Base-by-base conservation (phyloP, 1,284 basidiomycete genomes). In the Pyrrhoderma lamaoense region DNA sequence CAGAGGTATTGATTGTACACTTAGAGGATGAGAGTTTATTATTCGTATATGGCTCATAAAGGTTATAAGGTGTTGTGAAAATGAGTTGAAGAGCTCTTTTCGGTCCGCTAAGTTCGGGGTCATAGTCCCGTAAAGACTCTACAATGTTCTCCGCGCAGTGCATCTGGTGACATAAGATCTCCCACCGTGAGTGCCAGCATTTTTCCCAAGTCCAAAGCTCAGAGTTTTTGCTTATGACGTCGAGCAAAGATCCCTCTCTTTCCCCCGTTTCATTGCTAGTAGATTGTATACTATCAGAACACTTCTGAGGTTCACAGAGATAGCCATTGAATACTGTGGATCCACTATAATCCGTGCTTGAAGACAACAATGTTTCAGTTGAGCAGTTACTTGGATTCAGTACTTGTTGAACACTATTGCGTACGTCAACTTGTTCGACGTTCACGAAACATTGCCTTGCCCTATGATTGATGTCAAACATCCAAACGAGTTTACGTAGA, bases 111-210 rank as follows among this genome's bases (percentile, higher is more conserved):
- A n/a, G 42, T 8, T 11, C 35, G 38, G 46, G 42, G n/a, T 16
- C 21, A 21, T 42, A 16, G 27, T 31, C 16, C 16, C 22, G 47
- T 2, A 42, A 27, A 14, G 36, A 22, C 14, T 47, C 37, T 16
- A 39, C 35, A 23, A 54, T 31, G 25, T 54, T 48, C 9, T 44
- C 45, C 22, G 53, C 49, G 36, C 51, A 49, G 35, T 45, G 42
- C 11, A 56, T 22, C 45, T 56, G 46, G 36, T 56, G 47, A 27
- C 49, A 52, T 8, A 56, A 40, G 14, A 49, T 34, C 43, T 56
- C 54, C 54, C 54, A 56, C 18, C 54, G 50, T 23, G 40, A 27
- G 19, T 49, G 40, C 54, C 54, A 56, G 51, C 39, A 45, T 42
- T 19, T 46, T 22, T 56, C 54, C 54, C 54, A 56, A 3, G 45